phyloP scores from a whole-genome alignment of 495 filamentous ascomycete genomes.

The Penicillium fimorum region DNA sequence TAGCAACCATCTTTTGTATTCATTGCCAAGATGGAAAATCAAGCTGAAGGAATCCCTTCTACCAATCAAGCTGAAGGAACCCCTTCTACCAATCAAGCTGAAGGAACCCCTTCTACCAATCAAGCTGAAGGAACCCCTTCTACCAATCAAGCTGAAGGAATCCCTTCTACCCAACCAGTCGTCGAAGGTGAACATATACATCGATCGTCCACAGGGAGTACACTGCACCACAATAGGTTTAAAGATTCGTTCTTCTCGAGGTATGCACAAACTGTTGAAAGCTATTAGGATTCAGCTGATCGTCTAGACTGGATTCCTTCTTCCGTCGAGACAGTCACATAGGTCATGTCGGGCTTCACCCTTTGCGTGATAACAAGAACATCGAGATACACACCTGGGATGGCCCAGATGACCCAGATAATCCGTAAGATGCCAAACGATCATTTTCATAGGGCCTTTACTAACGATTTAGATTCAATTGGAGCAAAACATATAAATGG shows the following conservation, averaged over 20 bases:
- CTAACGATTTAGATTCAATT: constrained; percentile 5
- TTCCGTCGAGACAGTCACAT: constrained; percentile 26
- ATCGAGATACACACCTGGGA: constrained; percentile 31
- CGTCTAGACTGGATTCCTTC: constrained; percentile 20
- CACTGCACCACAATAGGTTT: constrained; percentile 25
- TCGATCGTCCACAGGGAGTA: constrained; percentile 14
- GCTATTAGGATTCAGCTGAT: not conserved
- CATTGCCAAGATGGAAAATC: not conserved
- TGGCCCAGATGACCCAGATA: constrained; percentile 30
- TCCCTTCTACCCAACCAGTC: not conserved
- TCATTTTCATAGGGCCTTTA: not conserved
- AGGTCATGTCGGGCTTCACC: constrained; percentile 25
- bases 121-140: not conserved
- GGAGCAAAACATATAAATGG: constrained; percentile 34
- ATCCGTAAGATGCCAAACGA: constrained; percentile 12
- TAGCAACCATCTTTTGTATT: not conserved
- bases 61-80: constrained; percentile 1
- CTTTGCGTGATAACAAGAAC: constrained; percentile 18
- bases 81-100: not conserved
- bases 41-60: not conserved
- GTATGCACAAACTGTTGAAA: not conserved
- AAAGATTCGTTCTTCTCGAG: constrained; percentile 25
- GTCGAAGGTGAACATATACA: not conserved
- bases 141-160: not conserved
- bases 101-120: not conserved